Percentiles rank a stretch among this genome's conserved stretches.
Evolutionary conservation across 1,139 yeast species (phyloP).

Genomic region (Blastobotrys persicus): DNA sequence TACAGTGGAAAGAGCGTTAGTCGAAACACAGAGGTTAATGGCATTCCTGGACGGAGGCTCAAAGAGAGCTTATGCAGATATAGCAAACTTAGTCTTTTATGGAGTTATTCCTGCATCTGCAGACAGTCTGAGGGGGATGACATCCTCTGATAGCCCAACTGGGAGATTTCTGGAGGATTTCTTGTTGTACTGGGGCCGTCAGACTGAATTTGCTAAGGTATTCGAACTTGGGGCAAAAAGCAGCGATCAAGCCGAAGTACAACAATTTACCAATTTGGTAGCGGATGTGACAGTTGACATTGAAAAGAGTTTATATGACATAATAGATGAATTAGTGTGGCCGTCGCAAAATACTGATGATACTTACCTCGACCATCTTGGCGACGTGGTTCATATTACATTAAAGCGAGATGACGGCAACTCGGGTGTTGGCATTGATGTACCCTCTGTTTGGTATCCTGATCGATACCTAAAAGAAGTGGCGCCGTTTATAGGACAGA

Average conservation of each 20-base stretch:
- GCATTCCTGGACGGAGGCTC: slow-evolving; percentile 46
- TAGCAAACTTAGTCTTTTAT: slow-evolving; percentile 34
- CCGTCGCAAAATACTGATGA: slow-evolving; percentile 21
- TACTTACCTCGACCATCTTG: slow-evolving; percentile 34
- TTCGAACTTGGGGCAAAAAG: slow-evolving; percentile 17
- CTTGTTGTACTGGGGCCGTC: slow-evolving; percentile 21
- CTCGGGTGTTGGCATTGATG: slow-evolving; percentile 37
- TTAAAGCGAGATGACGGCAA: slow-evolving; percentile 39
- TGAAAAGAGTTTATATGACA: slow-evolving; percentile 27
- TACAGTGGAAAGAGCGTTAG: slow-evolving; percentile 19
- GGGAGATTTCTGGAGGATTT: slow-evolving; percentile 23
- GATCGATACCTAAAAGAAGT: slow-evolving; percentile 43
- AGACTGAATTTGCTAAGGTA: slow-evolving; percentile 19
- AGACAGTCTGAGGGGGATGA: slow-evolving; percentile 33
- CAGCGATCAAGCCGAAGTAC: slow-evolving; percentile 9
- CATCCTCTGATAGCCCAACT: slow-evolving; percentile 25
- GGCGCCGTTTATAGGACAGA: slow-evolving; percentile 24
- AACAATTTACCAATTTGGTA: slow-evolving; percentile 26
- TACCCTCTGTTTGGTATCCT: slow-evolving; percentile 45
- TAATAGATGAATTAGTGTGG: slow-evolving; percentile 33
- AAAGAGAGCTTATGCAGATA: slow-evolving; percentile 42
- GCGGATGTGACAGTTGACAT: slow-evolving; percentile 30
- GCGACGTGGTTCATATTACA: slow-evolving; percentile 43
- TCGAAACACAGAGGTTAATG: slow-evolving; percentile 46
- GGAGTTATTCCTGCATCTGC: slow-evolving; percentile 25